These are phyloP conservation scores for Fusarium acutatum DNA, from an alignment of 2,329 filamentous ascomycete species.

Conservation along the genomic window DNA sequence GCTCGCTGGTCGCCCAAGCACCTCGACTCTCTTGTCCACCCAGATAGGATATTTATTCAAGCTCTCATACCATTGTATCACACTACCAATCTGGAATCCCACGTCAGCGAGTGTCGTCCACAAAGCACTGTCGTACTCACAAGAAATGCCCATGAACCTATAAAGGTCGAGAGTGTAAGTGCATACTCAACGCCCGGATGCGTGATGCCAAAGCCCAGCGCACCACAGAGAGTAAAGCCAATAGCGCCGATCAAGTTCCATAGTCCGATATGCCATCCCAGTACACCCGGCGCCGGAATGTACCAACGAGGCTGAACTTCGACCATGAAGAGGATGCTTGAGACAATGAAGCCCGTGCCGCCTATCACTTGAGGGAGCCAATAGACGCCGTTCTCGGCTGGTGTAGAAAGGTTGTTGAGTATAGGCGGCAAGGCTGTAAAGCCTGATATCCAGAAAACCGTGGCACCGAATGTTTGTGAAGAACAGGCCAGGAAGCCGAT, in stretches of 20 bases:
- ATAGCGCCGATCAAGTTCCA: constrained; percentile 72
- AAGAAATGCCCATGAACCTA: constrained; percentile 60
- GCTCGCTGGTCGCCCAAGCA: not conserved
- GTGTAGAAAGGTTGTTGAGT: constrained; percentile 54
- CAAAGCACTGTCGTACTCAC: constrained; percentile 2
- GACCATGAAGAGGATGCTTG: constrained; percentile 67
- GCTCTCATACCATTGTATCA: not conserved
- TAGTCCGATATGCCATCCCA: constrained; percentile 73
- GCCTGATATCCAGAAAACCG: constrained; percentile 72
- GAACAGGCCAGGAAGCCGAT: constrained; percentile 66
- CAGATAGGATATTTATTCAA: not conserved
- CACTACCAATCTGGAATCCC: constrained; percentile 1
- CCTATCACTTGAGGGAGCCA: constrained; percentile 70
- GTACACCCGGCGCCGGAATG: constrained; percentile 59
- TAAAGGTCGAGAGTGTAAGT: constrained; percentile 57
- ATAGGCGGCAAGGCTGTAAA: constrained; percentile 65
- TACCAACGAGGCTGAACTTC: constrained; percentile 74
- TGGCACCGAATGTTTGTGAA: constrained; percentile 66
- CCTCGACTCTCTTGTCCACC: not conserved
- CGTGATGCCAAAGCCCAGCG: constrained; percentile 58
- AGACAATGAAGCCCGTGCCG: constrained; percentile 68
- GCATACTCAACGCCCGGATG: constrained; percentile 52
- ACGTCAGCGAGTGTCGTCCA: not conserved
- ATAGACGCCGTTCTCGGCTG: constrained; percentile 60
- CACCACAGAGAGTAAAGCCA: constrained; percentile 70